Base-by-base conservation (phyloP, 371 early-diverging fungal genomes). In the Mycotypha africana region DNA sequence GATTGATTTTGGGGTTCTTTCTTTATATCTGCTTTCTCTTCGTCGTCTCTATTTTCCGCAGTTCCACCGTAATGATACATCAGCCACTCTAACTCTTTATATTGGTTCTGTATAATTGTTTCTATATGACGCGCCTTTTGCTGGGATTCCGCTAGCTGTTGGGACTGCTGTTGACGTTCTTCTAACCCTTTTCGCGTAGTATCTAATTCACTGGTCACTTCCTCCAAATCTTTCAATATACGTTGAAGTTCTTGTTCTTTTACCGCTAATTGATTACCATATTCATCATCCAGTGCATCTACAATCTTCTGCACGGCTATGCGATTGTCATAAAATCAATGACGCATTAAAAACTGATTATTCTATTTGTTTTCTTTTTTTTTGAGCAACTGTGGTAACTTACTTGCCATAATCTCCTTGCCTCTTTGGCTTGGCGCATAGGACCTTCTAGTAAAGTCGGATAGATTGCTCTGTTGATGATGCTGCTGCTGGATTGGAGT, bases 301-400 rank as follows among this genome's bases (percentile, higher is more conserved):
- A 88, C 80, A 53, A 86, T 72, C 38, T 73, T 80, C 60, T 85
- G 85, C 9, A 87, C 85, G 48, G 74, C 82, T 81, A 58, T 38
- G 20, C 17, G 15, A 10, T 23, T 21, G 6, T 14, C 17, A 47
- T 9, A 15, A 14, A 33, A 33, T 33, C n/a, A 33, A 19, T 34
- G 7, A 6, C 8, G 0, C 1, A 15, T 26, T 12, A 36, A 39
- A 19, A 38, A n/a, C 19, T 20, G 8, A 12, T n/a, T n/a, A n/a
- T n/a, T n/a, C n/a, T n/a, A n/a, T n/a, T n/a, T n/a, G n/a, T n/a
- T n/a, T n/a, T n/a, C n/a, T n/a, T n/a, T n/a, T n/a, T n/a, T n/a
- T n/a, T n/a, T n/a, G n/a, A n/a, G n/a, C n/a, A n/a, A n/a, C n/a
- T n/a, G n/a, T n/a, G n/a, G n/a, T n/a, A n/a, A 40, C 68, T 56